Evolutionary conservation across 257 asterid genomes (phyloP).

Genomic region (Fraxinus excelsior): DNA sequence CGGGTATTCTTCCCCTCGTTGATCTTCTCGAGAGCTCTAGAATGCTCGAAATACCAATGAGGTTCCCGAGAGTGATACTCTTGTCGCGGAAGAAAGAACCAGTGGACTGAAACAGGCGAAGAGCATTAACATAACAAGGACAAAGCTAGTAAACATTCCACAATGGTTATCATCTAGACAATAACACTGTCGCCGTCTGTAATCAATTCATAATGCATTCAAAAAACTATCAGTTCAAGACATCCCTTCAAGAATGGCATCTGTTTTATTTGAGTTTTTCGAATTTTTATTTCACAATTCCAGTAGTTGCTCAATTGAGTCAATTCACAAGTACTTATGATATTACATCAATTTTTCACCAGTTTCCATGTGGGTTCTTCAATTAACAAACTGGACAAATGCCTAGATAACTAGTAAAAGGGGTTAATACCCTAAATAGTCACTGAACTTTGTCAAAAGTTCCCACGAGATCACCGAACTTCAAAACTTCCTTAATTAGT

Average conservation of each 20-base stretch:
- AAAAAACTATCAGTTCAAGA: no score
- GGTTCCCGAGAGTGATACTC: constrained; percentile 69
- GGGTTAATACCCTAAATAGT: no score
- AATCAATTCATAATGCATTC: not conserved
- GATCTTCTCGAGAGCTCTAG: constrained; percentile 67
- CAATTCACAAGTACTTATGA: not conserved
- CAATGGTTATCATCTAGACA: not conserved
- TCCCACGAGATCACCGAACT: no score
- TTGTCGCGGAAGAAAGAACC: constrained; percentile 74
- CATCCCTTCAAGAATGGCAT: not conserved
- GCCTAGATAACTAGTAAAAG: constrained; percentile 34
- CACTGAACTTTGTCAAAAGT: no score
- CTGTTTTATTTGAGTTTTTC: not conserved
- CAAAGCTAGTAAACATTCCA: not conserved
- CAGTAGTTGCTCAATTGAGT: not conserved
- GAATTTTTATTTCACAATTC: not conserved
- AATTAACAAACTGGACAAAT: constrained; percentile 26
- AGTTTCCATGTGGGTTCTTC: constrained; percentile 2
- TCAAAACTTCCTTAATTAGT: no score
- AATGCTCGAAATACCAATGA: constrained; percentile 67
- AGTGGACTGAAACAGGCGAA: constrained; percentile 52
- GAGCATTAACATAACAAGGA: constrained; percentile 11
- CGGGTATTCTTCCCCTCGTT: constrained; percentile 45
- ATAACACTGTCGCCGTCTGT: not conserved
- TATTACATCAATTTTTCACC: not conserved